Percentiles rank a stretch among this genome's conserved stretches.
phyloP scores from a whole-genome alignment of 805 yeast genomes.

The Henningerozyma blattae region DNA sequence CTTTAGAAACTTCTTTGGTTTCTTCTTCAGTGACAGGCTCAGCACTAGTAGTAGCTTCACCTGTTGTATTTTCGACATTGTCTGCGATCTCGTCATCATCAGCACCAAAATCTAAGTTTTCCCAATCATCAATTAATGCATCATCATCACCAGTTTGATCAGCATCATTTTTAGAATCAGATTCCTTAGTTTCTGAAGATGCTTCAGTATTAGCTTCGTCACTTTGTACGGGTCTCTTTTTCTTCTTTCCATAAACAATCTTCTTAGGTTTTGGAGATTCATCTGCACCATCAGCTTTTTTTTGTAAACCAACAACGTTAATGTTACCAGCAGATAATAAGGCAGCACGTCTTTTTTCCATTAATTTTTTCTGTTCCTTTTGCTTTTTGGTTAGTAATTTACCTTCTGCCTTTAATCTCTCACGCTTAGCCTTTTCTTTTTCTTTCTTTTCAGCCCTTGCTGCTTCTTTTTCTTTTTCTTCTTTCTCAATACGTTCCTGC shows the following conservation, averaged over 20 bases:
- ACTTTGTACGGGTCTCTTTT: slow-evolving; percentile 32
- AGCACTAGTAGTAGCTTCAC: slow-evolving; percentile 17
- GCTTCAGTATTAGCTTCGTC: slow-evolving; percentile 12
- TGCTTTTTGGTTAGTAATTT: slow-evolving; percentile 88
- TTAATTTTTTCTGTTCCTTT: slow-evolving; percentile 76
- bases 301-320: slow-evolving; percentile 59
- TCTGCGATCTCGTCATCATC: slow-evolving; percentile 31
- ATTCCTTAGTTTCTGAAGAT: background rate
- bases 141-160: slow-evolving; percentile 36
- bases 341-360: slow-evolving; percentile 83
- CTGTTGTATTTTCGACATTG: slow-evolving; percentile 6
- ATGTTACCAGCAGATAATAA: slow-evolving; percentile 64
- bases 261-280: slow-evolving; percentile 42
- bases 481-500: slow-evolving; percentile 35
- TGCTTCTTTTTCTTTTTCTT: slow-evolving; percentile 39
- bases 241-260: slow-evolving; percentile 65
- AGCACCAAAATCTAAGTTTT: slow-evolving; percentile 49
- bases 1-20: slow-evolving; percentile 18
- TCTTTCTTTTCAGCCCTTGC: slow-evolving; percentile 65
- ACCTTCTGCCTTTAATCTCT: slow-evolving; percentile 93
- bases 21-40: slow-evolving; percentile 24
- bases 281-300: slow-evolving; percentile 11
- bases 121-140: slow-evolving; percentile 78
- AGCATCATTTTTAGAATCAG: slow-evolving; percentile 14
- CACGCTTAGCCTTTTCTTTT: slow-evolving; percentile 74